Evolutionary conservation across 2,329 filamentous ascomycete species (phyloP), one percentile per base, ranked within the genome.

Genomic region (Penicillium sp.): DNA sequence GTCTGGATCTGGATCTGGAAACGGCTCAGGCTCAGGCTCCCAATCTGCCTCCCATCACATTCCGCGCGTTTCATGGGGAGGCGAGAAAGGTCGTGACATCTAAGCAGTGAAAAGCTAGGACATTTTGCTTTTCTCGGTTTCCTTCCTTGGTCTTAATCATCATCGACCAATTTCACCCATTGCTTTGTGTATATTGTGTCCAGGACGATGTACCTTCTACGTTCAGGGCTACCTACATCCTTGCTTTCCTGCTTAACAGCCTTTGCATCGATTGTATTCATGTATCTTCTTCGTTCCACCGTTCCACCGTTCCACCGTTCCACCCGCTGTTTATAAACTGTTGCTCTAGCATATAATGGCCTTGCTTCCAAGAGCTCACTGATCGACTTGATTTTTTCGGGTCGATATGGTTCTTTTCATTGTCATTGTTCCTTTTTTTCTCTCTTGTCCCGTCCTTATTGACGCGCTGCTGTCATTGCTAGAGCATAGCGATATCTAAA

Each of bases 61-160:
- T n/a, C 64, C 66, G 9, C 60, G 58, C 34, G 62, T 74, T 31
- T 72, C 71, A 13, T 74, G 71, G 71, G 71, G 71, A 30, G 71
- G 70, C 9, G 70, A 73, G 52, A 71, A 62, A 28, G 68, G 69
- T 4, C 59, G 66, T 42, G 65, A 56, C 11, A 19, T 35, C 25
- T 57, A 22, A 46, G 22, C 29, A 6, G 22, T 25, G 2, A 22
- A 3, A 3, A 22, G 19, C 19, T 22, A 14, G 16, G 11, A 11
- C 7, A 2, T 28, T 31, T 29, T 8, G 12, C 3, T 18, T 19
- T 2, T 19, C 19, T 29, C 16, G 16, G 2, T 7, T 29, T n/a
- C n/a, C n/a, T n/a, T 16, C 39, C 19, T 25, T 6, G 18, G 35
- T 16, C 25, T 12, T 37, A 28, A 38, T 39, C 12, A 14, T 31